These are phyloP conservation scores for Lactarius vividus DNA, from an alignment of 768 basidiomycete genomes.

Conservation along the genomic window DNA sequence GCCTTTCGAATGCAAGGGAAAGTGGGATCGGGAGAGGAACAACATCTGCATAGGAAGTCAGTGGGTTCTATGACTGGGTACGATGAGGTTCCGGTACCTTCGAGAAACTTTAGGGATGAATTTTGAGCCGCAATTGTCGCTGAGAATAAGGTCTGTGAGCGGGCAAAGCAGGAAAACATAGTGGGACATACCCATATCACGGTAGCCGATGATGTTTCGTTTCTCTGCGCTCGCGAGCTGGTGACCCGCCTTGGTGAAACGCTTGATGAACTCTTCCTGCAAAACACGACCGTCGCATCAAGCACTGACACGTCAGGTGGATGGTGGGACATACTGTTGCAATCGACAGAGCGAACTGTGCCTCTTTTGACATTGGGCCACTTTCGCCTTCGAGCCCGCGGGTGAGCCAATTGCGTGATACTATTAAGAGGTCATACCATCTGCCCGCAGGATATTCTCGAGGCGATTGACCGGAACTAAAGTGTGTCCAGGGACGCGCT, in stretches of 20 bases:
- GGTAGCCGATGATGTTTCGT: constrained; percentile 25
- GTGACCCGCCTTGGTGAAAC: constrained; percentile 24
- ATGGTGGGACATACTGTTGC: constrained; percentile 23
- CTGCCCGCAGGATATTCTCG: constrained; percentile 28
- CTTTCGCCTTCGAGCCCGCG: constrained; percentile 18
- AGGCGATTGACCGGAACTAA: constrained; percentile 24
- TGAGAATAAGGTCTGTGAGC: not conserved
- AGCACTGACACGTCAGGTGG: constrained; percentile 15
- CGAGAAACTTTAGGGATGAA: constrained; percentile 21
- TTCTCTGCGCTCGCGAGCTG: constrained; percentile 16
- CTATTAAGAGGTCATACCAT: constrained; percentile 21
- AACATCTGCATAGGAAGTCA: constrained; percentile 16
- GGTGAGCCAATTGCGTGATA: constrained; percentile 2
- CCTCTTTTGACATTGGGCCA: constrained; percentile 30
- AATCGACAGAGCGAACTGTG: constrained; percentile 25
- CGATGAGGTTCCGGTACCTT: constrained; percentile 18
- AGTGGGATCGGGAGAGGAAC: constrained; percentile 25
- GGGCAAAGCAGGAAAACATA: not conserved
- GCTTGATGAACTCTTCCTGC: constrained; percentile 30
- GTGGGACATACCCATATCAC: constrained; percentile 26
- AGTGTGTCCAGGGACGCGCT: constrained; percentile 26
- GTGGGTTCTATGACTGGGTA: not conserved
- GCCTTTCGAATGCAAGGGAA: constrained; percentile 21
- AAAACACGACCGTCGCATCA: constrained; percentile 4
- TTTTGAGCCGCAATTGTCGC: constrained; percentile 14